A percentile compares a stretch with the other conserved stretches of the same genome.
Evolutionary conservation across 306 rosid species (phyloP).

Genomic region (Sechiopsis laciniata): DNA sequence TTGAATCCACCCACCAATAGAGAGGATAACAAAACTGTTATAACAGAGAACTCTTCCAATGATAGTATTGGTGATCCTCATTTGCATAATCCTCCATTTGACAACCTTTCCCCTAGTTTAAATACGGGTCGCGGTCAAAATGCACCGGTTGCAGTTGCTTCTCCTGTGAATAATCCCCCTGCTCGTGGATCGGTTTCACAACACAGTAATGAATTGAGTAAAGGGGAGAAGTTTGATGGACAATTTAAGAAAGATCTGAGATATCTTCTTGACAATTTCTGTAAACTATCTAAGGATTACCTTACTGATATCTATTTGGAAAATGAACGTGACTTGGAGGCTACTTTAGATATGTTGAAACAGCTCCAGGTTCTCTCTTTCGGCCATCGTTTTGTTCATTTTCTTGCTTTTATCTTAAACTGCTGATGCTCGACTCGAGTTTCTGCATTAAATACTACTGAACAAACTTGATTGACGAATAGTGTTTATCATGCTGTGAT

Average conservation of each 20-base stretch:
- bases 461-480: background rate
- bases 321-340: constrained; percentile 54
- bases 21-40: constrained; percentile 30
- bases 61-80: constrained; percentile 31
- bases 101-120: constrained; percentile 23
- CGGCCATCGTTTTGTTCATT: background rate
- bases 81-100: constrained; percentile 25
- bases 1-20: constrained; percentile 71
- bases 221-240: constrained; percentile 36
- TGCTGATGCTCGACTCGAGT: background rate
- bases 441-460: background rate
- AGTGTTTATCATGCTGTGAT: background rate
- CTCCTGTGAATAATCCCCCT: constrained; percentile 32
- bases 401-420: background rate
- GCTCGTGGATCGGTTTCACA: constrained; percentile 36
- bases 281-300: constrained; percentile 54
- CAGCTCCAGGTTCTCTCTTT: constrained; percentile 65
- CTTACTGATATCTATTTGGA: constrained; percentile 60
- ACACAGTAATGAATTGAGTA: constrained; percentile 30
- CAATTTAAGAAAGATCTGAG: constrained; percentile 59
- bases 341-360: constrained; percentile 67
- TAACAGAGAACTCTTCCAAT: constrained; percentile 25
- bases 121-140: background rate
- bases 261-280: constrained; percentile 59
- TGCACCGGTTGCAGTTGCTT: constrained; percentile 22